These are phyloP conservation scores for Metschnikowia arizonensis DNA, from an alignment of 805 yeast species.

Conservation along the genomic window DNA sequence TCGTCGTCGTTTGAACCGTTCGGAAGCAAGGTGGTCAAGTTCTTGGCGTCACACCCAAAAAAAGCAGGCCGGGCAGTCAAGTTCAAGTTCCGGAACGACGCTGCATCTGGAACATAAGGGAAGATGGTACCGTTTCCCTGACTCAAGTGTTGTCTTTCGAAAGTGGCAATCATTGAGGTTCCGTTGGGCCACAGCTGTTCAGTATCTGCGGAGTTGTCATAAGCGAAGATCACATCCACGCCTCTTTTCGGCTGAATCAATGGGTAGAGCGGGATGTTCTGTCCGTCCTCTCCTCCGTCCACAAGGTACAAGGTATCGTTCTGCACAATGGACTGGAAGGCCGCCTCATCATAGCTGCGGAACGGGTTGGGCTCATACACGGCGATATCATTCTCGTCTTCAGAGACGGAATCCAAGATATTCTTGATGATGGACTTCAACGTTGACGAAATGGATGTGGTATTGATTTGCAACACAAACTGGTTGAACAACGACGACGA, in stretches of 20 bases:
- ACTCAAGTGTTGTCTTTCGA: conserved; percentile 25
- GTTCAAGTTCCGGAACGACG: conserved; percentile 20
- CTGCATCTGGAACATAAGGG: conserved; percentile 24
- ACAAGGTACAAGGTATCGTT: conserved; percentile 34
- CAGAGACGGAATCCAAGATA: conserved; percentile 25
- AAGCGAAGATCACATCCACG: conserved; percentile 41
- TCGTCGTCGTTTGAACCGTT: conserved; percentile 12
- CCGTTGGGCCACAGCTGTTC: conserved; percentile 41
- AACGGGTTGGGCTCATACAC: conserved; percentile 41
- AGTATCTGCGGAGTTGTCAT: conserved; percentile 35
- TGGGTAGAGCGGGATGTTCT: conserved; percentile 40
- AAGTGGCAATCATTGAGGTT: conserved; percentile 34
- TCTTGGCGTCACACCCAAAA: conserved; percentile 26
- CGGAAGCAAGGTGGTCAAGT: conserved; percentile 21
- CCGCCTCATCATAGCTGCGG: conserved; percentile 19
- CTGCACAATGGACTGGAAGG: conserved; percentile 19
- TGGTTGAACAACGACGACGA: conserved; percentile 38
- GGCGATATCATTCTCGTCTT: conserved; percentile 34
- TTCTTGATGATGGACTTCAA: conserved; percentile 23
- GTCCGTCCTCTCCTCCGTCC: conserved; percentile 44
- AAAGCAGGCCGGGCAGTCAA: conserved; percentile 24
- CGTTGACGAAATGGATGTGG: conserved; percentile 20
- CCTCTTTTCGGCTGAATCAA: conserved; percentile 34
- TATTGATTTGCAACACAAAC: conserved; percentile 24
- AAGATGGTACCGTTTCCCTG: conserved; percentile 27